Percentiles rank a stretch among this genome's conserved stretches.
Conservation (phyloP, 306 rosid genomes). For the Comarum palustre region DNA sequence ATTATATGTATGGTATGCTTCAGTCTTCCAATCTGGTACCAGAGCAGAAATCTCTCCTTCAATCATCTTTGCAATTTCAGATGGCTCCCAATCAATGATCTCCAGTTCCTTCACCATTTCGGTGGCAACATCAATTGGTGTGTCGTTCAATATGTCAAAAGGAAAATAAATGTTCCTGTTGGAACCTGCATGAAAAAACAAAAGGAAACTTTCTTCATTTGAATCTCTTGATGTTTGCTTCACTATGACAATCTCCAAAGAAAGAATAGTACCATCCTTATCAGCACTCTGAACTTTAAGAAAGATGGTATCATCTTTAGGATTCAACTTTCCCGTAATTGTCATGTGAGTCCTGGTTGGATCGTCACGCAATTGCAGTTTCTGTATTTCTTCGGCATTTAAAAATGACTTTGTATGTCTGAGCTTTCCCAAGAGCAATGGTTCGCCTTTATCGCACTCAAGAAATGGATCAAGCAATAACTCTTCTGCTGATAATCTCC, state of each 20-base stretch:
- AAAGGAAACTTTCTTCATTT: conserved; percentile 16
- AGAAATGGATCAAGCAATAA: conserved; percentile 72
- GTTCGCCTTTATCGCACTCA: conserved; percentile 35
- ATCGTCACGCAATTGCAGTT: conserved; percentile 37
- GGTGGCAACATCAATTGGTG: conserved; percentile 70
- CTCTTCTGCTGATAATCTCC: conserved; percentile 68
- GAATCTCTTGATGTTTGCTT: conserved; percentile 5
- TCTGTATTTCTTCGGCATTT: conserved; percentile 59
- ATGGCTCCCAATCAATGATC: conserved; percentile 75
- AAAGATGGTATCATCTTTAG: conserved; percentile 65
- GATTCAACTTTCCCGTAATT: conserved; percentile 83
- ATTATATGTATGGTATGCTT: conserved; percentile 35
- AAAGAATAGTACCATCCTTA: conserved; percentile 51
- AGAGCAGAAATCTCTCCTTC: conserved; percentile 68
- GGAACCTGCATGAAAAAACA: conserved; percentile 47
- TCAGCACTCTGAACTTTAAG: conserved; percentile 71
- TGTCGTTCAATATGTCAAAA: conserved; percentile 65
- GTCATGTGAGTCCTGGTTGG: conserved; percentile 58
- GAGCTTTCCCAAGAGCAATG: conserved; percentile 27
- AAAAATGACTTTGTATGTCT: conserved; percentile 57
- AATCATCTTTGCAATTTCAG: conserved; percentile 77
- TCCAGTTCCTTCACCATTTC: conserved; percentile 96
- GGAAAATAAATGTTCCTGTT: conserved; percentile 75
- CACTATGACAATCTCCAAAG: neutral
- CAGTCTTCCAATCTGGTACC: conserved; percentile 54